phyloP scores from a whole-genome alignment of 2,329 filamentous ascomycete genomes.

The Ophiocordyceps camponoti-floridani region DNA sequence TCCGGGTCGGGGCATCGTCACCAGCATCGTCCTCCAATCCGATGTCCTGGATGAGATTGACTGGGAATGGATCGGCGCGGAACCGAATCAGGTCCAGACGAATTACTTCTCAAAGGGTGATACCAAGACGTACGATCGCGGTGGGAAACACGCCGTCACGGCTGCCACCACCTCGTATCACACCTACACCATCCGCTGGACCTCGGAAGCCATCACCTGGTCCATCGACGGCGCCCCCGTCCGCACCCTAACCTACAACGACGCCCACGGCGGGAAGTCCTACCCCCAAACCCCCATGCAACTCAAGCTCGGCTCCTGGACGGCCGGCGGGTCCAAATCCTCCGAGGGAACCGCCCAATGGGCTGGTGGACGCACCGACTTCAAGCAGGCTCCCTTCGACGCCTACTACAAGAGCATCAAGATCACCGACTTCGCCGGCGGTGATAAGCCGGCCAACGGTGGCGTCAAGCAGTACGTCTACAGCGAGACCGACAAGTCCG shows the following conservation, averaged over 20 bases:
- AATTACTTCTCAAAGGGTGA: conserved; percentile 74
- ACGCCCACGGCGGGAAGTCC: conserved; percentile 37
- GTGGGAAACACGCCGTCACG: conserved; percentile 39
- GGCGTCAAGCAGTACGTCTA: conserved; percentile 34
- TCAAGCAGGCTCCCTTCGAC: conserved; percentile 30
- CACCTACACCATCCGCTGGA: conserved; percentile 56
- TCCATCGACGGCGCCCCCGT: conserved; percentile 41
- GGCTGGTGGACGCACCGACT: conserved; percentile 44
- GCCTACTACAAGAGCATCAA: conserved; percentile 39
- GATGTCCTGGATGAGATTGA: conserved; percentile 79
- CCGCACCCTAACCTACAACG: conserved; percentile 40
- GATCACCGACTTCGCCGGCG: conserved; percentile 36
- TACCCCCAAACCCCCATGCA: conserved; percentile 62
- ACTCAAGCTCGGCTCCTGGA: conserved; percentile 52
- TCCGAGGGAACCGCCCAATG: conserved; percentile 52
- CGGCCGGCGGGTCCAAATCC: conserved; percentile 38
- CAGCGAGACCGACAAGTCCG: conserved; percentile 21
- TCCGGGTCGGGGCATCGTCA: conserved; percentile 71
- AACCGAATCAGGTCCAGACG: conserved; percentile 51
- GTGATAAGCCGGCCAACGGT: conserved; percentile 17
- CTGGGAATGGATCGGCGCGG: conserved; percentile 80
- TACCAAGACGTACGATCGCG: conserved; percentile 53
- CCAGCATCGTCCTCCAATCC: conserved; percentile 76
- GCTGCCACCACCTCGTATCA: conserved; percentile 32
- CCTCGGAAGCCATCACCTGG: conserved; percentile 44